Evolutionary conservation across 345 rosid genomes (phyloP).

Genomic region (Euphorbia peplus): DNA sequence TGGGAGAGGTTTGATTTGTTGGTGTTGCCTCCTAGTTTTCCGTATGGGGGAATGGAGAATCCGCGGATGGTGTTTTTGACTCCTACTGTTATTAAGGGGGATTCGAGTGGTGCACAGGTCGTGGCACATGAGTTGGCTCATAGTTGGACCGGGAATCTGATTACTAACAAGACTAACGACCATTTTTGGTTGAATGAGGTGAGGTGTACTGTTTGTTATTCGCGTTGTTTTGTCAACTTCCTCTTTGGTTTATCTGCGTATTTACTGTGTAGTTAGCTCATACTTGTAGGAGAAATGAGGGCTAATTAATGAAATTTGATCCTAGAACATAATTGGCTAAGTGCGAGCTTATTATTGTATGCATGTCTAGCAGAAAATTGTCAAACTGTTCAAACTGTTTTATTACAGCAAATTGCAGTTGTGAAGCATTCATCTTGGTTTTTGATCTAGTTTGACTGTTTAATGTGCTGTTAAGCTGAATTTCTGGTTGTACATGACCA

Average conservation of each 20-base stretch:
- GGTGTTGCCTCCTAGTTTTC: constrained; percentile 91
- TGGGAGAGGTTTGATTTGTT: constrained; percentile 90
- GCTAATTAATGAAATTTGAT: not conserved
- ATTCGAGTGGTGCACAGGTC: constrained; percentile 79
- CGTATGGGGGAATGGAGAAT: constrained; percentile 94
- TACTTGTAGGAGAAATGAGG: not conserved
- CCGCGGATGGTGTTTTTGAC: constrained; percentile 87
- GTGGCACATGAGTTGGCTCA: constrained; percentile 94
- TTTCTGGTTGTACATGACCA: too few species aligned
- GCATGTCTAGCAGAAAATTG: not conserved
- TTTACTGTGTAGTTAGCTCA: not conserved
- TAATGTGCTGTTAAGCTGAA: too few species aligned
- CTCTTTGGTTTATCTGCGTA: not conserved
- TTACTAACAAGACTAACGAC: constrained; percentile 77
- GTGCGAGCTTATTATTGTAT: not conserved
- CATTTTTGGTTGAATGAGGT: constrained; percentile 99
- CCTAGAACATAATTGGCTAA: not conserved
- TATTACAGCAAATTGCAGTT: too few species aligned
- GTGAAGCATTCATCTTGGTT: too few species aligned
- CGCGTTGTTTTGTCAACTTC: not conserved
- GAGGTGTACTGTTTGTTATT: not conserved
- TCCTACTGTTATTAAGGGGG: constrained; percentile 88
- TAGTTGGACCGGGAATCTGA: constrained; percentile 93
- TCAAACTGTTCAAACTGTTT: too few species aligned
- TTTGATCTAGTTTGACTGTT: too few species aligned